Conservation (phyloP, 2,329 filamentous ascomycete species). For the Colletotrichum karsti region DNA sequence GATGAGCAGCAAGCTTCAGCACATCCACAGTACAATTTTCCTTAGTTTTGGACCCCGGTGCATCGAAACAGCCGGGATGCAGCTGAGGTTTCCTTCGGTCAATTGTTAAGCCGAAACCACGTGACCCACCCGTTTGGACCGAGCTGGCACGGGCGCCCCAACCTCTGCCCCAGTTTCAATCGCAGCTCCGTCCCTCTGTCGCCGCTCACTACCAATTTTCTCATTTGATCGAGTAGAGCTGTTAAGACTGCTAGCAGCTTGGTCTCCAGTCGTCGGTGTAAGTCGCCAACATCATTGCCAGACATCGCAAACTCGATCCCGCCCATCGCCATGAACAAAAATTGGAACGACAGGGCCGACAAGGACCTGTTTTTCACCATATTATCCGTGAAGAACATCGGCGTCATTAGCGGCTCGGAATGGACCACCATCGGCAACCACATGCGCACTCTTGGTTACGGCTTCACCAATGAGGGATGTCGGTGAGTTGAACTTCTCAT, state of each 20-base stretch:
- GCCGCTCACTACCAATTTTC: constrained; percentile 53
- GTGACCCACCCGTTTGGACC: not conserved
- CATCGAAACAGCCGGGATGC: not conserved
- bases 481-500: constrained; percentile 55
- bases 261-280: constrained; percentile 9
- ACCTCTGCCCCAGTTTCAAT: constrained; percentile 25
- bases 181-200: constrained; percentile 32
- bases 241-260: constrained; percentile 45
- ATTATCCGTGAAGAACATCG: constrained; percentile 69
- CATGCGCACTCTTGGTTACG: constrained; percentile 67
- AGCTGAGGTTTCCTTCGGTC: not conserved
- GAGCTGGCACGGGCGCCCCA: not conserved
- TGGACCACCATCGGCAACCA: constrained; percentile 70
- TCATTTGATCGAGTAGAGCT: constrained; percentile 40
- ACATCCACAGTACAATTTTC: not conserved
- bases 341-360: constrained; percentile 69
- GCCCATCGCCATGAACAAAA: constrained; percentile 61
- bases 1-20: no score
- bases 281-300: constrained; percentile 21
- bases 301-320: constrained; percentile 15
- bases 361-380: constrained; percentile 72
- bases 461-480: constrained; percentile 72
- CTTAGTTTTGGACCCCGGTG: not conserved
- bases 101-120: constrained; percentile 20
- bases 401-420: constrained; percentile 69